Evolutionary conservation across 108 stramenopile species (phyloP), one percentile per base, ranked within the genome.

Genomic region (Fistulifera solaris): DNA sequence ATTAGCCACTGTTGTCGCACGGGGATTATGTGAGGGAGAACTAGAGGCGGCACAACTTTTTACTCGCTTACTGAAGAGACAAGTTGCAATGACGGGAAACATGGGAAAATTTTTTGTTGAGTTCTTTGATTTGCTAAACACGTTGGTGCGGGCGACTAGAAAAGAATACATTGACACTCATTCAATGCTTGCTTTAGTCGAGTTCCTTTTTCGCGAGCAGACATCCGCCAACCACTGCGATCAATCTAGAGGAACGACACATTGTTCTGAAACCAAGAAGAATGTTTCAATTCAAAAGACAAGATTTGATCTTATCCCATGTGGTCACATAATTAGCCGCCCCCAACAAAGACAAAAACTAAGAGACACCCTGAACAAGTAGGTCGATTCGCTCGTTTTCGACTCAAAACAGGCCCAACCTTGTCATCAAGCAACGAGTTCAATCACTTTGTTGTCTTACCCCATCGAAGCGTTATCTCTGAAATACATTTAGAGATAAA

Each of bases 401-500:
- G 84, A 22, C 57, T 86, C 13, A 84, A 89, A 14, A 48, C 58
- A 16, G 54, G 66, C 14, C 78, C 64, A 60, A 58, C 65, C 5
- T 22, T 65, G 23, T 58, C 63, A 47, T 47, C 60, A n/a, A 80
- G 78, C 57, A 61, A 73, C 45, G 90, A 81, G 56, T 92, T 87
- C 47, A 60, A 68, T 38, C 51, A 57, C 0, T 85, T 63, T 59
- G 49, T 66, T 28, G 58, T 73, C 27, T 65, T 92, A 49, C 83
- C 82, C 56, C 69, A 72, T 46, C 69, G 90, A 4, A 26, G 86
- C 8, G 77, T 76, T 44, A 56, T 92, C 16, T 76, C 68, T 31
- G 78, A 88, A 42, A 58, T 92, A 17, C 65, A 76, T 56, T 42
- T 88, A 12, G 67, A 72, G 21, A 69, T 85, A 19, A 70, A 50